Conservation (phyloP, 257 asterid species). For the Perilla frutescens region DNA sequence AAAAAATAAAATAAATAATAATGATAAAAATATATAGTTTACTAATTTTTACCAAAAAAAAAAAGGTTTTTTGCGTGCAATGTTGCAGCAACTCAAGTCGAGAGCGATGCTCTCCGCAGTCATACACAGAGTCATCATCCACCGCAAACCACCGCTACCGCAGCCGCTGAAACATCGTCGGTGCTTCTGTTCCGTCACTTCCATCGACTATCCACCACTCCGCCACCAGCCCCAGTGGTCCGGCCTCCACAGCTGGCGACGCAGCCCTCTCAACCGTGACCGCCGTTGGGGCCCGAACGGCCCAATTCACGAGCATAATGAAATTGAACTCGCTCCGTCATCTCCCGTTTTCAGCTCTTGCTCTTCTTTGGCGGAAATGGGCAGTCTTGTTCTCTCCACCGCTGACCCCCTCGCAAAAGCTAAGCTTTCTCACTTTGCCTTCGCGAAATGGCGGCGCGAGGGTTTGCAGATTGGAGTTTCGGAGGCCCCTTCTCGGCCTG, state of each 20-base stretch:
- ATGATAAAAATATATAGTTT: too few species aligned
- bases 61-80: neutral
- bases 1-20: too few species aligned
- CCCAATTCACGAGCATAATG: conserved; percentile 45
- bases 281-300: conserved; percentile 86
- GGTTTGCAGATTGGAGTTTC: conserved; percentile 72
- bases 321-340: conserved; percentile 10
- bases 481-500: conserved; percentile 64
- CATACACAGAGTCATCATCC: conserved; percentile 25
- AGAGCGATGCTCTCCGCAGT: conserved; percentile 39
- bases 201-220: conserved; percentile 49
- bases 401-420: conserved; percentile 78
- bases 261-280: conserved; percentile 60
- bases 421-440: conserved; percentile 78
- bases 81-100: conserved; percentile 28
- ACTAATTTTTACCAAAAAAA: too few species aligned
- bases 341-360: conserved; percentile 42
- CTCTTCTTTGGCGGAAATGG: conserved; percentile 88
- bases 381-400: conserved; percentile 70
- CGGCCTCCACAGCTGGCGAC: conserved; percentile 85
- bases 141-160: conserved; percentile 20
- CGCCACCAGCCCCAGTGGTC: conserved; percentile 67
- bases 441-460: conserved; percentile 63
- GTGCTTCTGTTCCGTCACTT: conserved; percentile 37
- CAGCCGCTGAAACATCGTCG: conserved; percentile 35